phyloP scores from a whole-genome alignment of 2,329 filamentous ascomycete species.

The Exophiala mesophila region DNA sequence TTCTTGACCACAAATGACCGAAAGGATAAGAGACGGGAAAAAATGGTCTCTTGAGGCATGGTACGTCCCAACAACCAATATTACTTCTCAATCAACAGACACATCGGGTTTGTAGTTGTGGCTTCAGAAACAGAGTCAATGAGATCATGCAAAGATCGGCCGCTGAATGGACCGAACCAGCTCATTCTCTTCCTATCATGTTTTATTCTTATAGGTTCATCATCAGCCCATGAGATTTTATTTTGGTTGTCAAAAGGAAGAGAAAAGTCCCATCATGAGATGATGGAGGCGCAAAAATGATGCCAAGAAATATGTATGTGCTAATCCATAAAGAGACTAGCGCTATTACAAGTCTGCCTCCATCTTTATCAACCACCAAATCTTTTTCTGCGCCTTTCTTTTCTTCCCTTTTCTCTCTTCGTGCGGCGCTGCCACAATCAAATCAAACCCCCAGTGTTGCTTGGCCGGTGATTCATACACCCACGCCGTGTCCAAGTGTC shows the following conservation, averaged over 20 bases:
- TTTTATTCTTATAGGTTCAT: constrained; percentile 37
- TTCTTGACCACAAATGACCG: too few species aligned
- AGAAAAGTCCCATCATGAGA: too few species aligned
- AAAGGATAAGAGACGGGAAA: too few species aligned
- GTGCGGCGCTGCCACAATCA: constrained; percentile 73
- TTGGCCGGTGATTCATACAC: constrained; percentile 53
- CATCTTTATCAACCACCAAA: constrained; percentile 1
- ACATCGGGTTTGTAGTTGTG: too few species aligned
- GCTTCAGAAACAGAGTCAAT: constrained; percentile 41
- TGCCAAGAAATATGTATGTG: constrained; percentile 9
- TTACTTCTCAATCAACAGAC: too few species aligned
- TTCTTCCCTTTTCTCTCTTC: constrained; percentile 51
- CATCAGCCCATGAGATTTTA: constrained; percentile 34
- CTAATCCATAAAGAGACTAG: constrained; percentile 9
- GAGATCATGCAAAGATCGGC: constrained; percentile 17
- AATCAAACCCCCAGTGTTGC: constrained; percentile 69
- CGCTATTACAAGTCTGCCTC: neutral
- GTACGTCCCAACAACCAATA: too few species aligned
- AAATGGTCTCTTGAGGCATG: too few species aligned
- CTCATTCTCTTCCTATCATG: constrained; percentile 49
- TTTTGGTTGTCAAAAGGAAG: too few species aligned
- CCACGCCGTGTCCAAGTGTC: constrained; percentile 62
- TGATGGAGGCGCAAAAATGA: too few species aligned
- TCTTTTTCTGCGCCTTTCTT: constrained; percentile 11
- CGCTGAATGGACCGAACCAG: constrained; percentile 18